Evolutionary conservation across 1,284 basidiomycete genomes (phyloP), one percentile per base, ranked within the genome.

Genomic region (Apiotrichum mycotoxinovorans): DNA sequence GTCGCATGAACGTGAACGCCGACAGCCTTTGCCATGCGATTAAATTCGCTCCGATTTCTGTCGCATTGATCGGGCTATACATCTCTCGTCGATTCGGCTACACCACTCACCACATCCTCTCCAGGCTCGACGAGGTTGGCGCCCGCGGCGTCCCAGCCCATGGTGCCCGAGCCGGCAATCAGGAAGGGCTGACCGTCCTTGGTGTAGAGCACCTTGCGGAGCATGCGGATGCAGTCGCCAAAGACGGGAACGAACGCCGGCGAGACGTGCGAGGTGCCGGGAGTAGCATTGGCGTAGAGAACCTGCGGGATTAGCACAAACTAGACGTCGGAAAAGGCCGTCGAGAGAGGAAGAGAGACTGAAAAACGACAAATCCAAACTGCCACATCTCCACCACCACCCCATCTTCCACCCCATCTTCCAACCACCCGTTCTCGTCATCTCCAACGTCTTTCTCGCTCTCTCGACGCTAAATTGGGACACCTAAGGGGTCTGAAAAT

Each of bases 161-260:
- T 80, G 3, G 94, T 98, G n/a, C 94, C 94, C 50, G 87, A 89
- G 2, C 95, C 95, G 30, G 92, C 85, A 54, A 96, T 87, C 66
- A 97, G 79, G 80, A 98, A 89, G 1, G 91, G 88, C 72, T 97
- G 94, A 1, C 82, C 64, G 43, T 67, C 59, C 35, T 81, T 79
- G 40, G 92, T 86, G 76, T 86, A 85, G 44, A 96, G 78, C 4
- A 95, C 85, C 54, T 89, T 80, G 62, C 89, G 82, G 23, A 89
- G 87, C 86, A 96, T 87, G 61, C 87, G 85, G 63, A 98, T 84
- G 74, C 87, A 89, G 72, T 97, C 90, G 40, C 91, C 90, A 66
- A 98, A 91, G 56, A 92, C 84, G 41, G 87, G 85, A 45, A 93
- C 83, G 75, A 99, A 98, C 50, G 92, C 91, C 15, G 87, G 85